Conservation (phyloP, 768 basidiomycete genomes). For the Russula emetica region DNA sequence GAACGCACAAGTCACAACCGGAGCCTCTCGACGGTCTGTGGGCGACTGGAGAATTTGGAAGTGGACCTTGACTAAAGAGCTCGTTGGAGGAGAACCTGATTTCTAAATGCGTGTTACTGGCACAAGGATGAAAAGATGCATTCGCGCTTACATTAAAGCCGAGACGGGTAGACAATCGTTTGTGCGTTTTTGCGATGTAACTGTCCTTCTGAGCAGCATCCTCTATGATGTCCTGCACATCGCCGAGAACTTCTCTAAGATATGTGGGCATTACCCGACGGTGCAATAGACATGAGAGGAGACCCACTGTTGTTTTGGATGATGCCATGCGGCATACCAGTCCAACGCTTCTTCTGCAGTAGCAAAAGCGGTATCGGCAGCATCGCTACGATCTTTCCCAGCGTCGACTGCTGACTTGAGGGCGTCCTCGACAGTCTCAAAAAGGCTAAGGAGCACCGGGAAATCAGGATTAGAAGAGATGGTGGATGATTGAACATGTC, state of each 20-base stretch:
- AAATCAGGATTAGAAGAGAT: not conserved
- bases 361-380: constrained; percentile 19
- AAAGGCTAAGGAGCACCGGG: constrained; percentile 9
- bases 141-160: constrained; percentile 14
- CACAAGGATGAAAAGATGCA: not conserved
- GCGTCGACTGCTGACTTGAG: constrained; percentile 20
- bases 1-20: constrained; percentile 17
- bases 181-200: constrained; percentile 20
- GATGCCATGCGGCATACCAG: constrained; percentile 15
- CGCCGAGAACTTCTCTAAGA: constrained; percentile 18
- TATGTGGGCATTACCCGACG: not conserved
- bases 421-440: constrained; percentile 21
- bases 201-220: constrained; percentile 25
- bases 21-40: constrained; percentile 18
- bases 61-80: constrained; percentile 18
- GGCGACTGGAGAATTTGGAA: constrained; percentile 22
- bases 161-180: constrained; percentile 18
- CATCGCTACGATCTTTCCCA: constrained; percentile 17
- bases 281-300: not conserved
- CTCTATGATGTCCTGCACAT: constrained; percentile 24
- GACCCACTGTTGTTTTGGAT: constrained; percentile 21
- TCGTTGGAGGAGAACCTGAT: constrained; percentile 5
- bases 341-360: constrained; percentile 21
- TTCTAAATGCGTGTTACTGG: constrained; percentile 6
- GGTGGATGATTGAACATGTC: not conserved